Evolutionary conservation across 257 asterid genomes (phyloP).

Genomic region (Eustoma russellianum): DNA sequence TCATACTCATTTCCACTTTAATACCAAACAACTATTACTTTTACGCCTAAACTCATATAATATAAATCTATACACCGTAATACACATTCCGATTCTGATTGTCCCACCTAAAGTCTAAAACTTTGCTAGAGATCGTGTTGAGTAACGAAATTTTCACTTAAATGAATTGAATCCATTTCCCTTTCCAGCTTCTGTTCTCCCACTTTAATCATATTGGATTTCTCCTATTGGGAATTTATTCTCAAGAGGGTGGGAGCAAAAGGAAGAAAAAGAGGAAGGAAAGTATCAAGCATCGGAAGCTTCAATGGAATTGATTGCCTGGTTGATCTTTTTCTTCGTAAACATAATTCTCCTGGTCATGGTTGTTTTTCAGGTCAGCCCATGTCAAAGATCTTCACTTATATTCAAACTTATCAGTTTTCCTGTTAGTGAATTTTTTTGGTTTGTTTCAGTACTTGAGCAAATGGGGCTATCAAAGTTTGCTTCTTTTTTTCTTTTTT

Average conservation of each 20-base stretch:
- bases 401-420: neutral
- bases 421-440: no score
- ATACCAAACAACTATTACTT: no score
- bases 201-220: no score
- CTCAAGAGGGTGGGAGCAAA: constrained; percentile 13
- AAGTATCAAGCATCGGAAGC: constrained; percentile 11
- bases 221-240: neutral
- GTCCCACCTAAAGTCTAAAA: no score
- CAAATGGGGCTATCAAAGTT: neutral
- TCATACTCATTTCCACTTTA: no score
- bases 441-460: neutral
- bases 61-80: no score
- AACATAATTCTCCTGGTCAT: constrained; percentile 54
- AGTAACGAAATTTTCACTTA: no score
- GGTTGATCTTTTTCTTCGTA: constrained; percentile 80
- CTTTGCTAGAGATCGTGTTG: no score
- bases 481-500: neutral
- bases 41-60: no score
- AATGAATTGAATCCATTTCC: no score
- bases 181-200: no score
- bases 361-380: constrained; percentile 69
- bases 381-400: constrained; percentile 1
- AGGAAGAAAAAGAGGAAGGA: constrained; percentile 31
- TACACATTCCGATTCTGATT: no score
- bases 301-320: constrained; percentile 14